These are phyloP conservation scores for Umbelopsis ramanniana DNA, from an alignment of 192 early-diverging fungal species.

Conservation along the genomic window DNA sequence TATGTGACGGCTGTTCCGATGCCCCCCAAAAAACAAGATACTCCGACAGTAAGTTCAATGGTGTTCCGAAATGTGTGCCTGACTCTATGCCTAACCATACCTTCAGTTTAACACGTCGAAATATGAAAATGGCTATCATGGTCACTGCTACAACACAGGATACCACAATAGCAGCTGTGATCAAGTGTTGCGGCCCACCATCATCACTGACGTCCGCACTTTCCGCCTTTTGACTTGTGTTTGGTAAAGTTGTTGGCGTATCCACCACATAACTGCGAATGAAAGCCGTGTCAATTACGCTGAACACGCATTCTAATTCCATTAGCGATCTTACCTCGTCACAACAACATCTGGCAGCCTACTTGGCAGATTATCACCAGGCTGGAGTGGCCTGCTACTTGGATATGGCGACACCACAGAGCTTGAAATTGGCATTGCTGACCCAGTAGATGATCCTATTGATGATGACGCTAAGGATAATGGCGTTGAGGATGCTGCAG, in stretches of 20 bases:
- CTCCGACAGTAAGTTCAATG: background rate
- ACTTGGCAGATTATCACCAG: background rate
- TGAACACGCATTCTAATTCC: background rate
- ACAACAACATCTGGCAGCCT: background rate
- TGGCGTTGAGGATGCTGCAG: background rate
- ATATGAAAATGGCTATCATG: constrained; percentile 19
- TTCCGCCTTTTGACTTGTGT: background rate
- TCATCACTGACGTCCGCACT: background rate
- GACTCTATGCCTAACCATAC: background rate
- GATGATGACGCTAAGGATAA: background rate
- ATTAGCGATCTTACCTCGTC: background rate
- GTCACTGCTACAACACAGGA: constrained; percentile 1
- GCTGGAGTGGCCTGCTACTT: background rate
- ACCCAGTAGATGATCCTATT: background rate
- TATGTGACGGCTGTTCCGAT: constrained; percentile 11
- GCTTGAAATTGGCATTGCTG: background rate
- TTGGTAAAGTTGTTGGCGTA: background rate
- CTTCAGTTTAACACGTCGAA: constrained; percentile 10
- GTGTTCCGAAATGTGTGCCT: background rate
- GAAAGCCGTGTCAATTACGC: background rate
- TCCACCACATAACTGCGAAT: background rate
- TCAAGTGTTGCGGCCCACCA: background rate
- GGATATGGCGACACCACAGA: background rate
- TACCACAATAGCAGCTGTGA: background rate
- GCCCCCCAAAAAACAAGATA: no score